These are phyloP conservation scores for Geosmithia flava DNA, from an alignment of 2,329 filamentous ascomycete genomes.

Conservation along the genomic window DNA sequence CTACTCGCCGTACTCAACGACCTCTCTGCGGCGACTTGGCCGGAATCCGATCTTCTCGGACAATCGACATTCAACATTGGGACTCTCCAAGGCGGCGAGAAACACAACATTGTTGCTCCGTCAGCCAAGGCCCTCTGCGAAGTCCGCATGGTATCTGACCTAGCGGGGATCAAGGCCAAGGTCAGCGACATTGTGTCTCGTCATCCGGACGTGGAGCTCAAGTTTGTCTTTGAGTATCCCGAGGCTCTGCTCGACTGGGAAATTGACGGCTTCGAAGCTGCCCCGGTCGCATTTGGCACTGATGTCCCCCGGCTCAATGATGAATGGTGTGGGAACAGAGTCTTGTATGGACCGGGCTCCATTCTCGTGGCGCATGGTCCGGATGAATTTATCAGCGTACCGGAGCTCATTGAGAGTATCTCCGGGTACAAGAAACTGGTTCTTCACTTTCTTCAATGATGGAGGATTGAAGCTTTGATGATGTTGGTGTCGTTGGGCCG, in stretches of 20 bases:
- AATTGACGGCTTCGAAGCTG: conserved; percentile 21
- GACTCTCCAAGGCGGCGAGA: conserved; percentile 22
- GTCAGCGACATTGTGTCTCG: conserved; percentile 16
- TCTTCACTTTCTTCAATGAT: conserved; percentile 8
- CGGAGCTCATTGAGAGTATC: conserved; percentile 23
- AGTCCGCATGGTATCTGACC: conserved; percentile 21
- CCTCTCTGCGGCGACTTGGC: conserved; percentile 15
- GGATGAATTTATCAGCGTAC: conserved; percentile 19
- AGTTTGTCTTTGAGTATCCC: conserved; percentile 21
- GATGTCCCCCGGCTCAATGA: conserved; percentile 21
- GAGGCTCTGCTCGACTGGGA: conserved; percentile 24
- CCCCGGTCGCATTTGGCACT: conserved; percentile 24
- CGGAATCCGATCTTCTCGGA: conserved; percentile 21
- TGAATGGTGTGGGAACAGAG: conserved; percentile 16
- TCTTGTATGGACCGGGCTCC: conserved; percentile 25
- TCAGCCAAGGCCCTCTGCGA: conserved; percentile 24
- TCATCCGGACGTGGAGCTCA: conserved; percentile 18
- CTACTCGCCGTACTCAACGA: conserved; percentile 18
- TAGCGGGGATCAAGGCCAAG: conserved; percentile 17
- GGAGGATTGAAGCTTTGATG: too few species aligned
- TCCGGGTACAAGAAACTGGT: conserved; percentile 19
- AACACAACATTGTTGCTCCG: conserved; percentile 24
- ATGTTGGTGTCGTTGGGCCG: too few species aligned
- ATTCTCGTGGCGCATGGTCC: conserved; percentile 24
- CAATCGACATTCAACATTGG: conserved; percentile 25